A percentile compares a stretch with the other conserved stretches of the same genome.
These are phyloP conservation scores for Cajanus cajan DNA, from an alignment of 306 rosid genomes.

Conservation along the genomic window DNA sequence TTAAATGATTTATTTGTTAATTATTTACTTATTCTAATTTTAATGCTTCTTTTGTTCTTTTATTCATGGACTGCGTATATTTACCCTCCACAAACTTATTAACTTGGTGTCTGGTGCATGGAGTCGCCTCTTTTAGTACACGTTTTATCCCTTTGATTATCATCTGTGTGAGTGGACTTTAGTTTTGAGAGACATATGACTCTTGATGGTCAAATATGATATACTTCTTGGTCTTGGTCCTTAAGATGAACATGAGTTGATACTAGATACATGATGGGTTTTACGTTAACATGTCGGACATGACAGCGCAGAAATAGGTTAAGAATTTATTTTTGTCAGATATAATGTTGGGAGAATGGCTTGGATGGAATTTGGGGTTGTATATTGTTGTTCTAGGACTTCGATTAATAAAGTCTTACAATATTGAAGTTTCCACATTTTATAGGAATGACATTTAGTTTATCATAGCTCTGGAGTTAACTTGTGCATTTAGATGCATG, in stretches of 20 bases:
- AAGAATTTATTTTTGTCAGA: background rate
- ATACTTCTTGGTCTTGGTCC: background rate
- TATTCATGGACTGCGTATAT: no score
- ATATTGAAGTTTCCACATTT: background rate
- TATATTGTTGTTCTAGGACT: background rate
- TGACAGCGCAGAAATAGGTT: background rate
- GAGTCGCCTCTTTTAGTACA: no score
- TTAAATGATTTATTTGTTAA: no score
- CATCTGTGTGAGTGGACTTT: no score
- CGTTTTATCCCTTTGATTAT: no score
- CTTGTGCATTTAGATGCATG: constrained; percentile 1
- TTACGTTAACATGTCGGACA: no score
- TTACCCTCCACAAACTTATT: no score
- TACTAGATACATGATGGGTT: background rate
- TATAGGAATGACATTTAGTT: background rate
- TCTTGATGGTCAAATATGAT: constrained; percentile 1
- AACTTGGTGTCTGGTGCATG: no score
- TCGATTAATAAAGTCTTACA: background rate
- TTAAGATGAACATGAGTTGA: background rate
- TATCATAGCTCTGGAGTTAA: background rate
- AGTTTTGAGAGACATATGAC: no score
- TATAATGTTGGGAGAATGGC: background rate
- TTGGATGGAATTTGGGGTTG: background rate
- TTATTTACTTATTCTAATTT: no score
- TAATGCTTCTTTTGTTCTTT: no score